Evolutionary conservation across 1,284 basidiomycete species (phyloP), one percentile per base, ranked within the genome.

Genomic region (Acaromyces ingoldii): DNA sequence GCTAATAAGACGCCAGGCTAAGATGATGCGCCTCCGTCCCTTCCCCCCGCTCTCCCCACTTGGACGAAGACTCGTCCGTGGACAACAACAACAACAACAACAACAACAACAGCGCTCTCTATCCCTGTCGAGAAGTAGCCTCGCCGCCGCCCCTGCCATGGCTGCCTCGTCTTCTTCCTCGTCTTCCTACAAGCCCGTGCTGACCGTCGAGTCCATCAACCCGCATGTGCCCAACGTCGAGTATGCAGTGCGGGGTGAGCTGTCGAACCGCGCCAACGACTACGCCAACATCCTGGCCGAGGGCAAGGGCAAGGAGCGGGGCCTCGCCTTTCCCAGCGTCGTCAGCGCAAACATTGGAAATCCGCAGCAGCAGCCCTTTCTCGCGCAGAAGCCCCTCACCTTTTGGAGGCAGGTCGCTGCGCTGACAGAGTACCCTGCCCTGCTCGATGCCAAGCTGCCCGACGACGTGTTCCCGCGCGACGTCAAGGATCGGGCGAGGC

Each of bases 271-370:
- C 74, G 91, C 93, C 2, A 91, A 96, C 78, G 80, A 85, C 60
- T 86, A 89, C 69, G 69, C 69, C 31, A 42, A 57, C 7, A 51
- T 62, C 40, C 49, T 74, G 30, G 63, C 62, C 7, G 37, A 78
- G 6, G 76, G 80, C 55, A 78, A 83, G 55, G 78, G 79, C 21
- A 58, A 72, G 6, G 55, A 68, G 9, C n/a, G n/a, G n/a, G n/a
- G n/a, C n/a, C 81, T 97, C 17, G 89, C 91, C 21, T 98, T 97
- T 76, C 82, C 85, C 72, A 84, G 85, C 65, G 82, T 98, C 76
- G 91, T 97, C 74, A 89, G 85, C 22, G 90, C 91, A 62, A 98
- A 98, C 79, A 98, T 98, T 55, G 93, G 93, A 7, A 98, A 98
- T 76, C 93, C 93, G 0, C 93, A 98, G 78, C 93, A 96, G 78